Base-by-base conservation (phyloP, 345 rosid genomes). In the Eucalyptus curtisii region DNA sequence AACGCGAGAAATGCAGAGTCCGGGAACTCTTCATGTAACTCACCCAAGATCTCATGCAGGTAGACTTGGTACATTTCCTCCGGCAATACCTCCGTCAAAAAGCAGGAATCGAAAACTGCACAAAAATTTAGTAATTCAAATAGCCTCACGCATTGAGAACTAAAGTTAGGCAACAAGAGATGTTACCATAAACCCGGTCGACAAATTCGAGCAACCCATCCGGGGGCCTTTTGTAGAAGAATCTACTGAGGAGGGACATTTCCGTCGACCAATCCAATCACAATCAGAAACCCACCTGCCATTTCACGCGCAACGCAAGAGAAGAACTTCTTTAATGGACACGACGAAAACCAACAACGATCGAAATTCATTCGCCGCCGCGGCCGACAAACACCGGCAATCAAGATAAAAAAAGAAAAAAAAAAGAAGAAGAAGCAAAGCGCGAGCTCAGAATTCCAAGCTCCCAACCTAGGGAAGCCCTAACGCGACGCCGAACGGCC, bases 201-300 rank as follows among this genome's bases (percentile, higher is more conserved):
- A 96, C 97, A 90, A 98, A 94, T 89, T 96, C 99, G 91, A 98
- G 98, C 92, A 98, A 92, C 5, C 99, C 99, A 94, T 98, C 98
- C 20, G 99, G 99, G 31, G 99, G 99, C 90, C 99, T 93, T 91
- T 89, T 94, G 94, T 95, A 95, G 87, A 98, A 98, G 87, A 98
- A 98, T 87, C 98, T 93, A 93, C 99, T 95, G 44, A 98, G 92
- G 15, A 97, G 96, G 37, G 98, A 95, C 99, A 98, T 98, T 82
- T 88, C 81, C 22, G 86, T 53, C 89, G 61, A 88, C 87, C 76
- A 84, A 89, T 86, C 85, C 89, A 71, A 76, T 91, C 90, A 71
- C 68, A 20, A 40, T 76, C 82, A 20, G 47, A 76, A 37, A 76
- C 82, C 82, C 82, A 20, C 47, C 82, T 76, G 24, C 82, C 82